phyloP scores from a whole-genome alignment of 2,329 filamentous ascomycete species.

The Calonectria montana region DNA sequence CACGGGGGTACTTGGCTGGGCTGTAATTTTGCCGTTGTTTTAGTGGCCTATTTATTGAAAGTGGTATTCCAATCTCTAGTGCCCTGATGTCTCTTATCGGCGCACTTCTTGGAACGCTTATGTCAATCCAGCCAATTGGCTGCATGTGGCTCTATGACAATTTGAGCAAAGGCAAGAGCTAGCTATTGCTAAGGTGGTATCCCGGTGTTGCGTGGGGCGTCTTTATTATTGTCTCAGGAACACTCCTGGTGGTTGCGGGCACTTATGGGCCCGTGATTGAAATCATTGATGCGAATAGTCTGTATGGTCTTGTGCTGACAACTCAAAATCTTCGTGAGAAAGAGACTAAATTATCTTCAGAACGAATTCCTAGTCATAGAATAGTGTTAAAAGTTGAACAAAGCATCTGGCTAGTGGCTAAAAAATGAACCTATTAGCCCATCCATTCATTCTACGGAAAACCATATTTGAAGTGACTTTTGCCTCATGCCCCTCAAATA shows the following conservation, averaged over 20 bases:
- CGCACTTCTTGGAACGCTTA: constrained; percentile 42
- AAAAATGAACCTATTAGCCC: no score
- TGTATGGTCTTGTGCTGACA: constrained; percentile 57
- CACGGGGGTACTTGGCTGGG: constrained; percentile 48
- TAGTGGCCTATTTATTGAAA: constrained; percentile 44
- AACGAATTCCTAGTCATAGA: no score
- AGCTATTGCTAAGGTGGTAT: constrained; percentile 22
- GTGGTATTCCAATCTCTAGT: constrained; percentile 41
- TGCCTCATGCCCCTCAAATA: no score
- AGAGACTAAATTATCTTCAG: no score
- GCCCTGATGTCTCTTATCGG: constrained; percentile 44
- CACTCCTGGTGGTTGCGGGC: constrained; percentile 56
- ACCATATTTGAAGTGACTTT: no score
- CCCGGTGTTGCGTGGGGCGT: constrained; percentile 27
- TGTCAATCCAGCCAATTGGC: constrained; percentile 45
- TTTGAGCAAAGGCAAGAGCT: constrained; percentile 33
- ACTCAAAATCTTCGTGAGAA: constrained; percentile 47
- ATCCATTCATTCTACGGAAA: no score
- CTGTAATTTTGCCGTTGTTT: constrained; percentile 39
- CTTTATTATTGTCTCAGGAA: constrained; percentile 31
- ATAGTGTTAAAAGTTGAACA: no score
- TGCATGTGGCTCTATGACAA: constrained; percentile 46
- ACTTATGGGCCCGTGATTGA: constrained; percentile 57
- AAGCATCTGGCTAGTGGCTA: no score
- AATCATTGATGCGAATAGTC: constrained; percentile 49